Conservation (phyloP, 129 eudicot species). For the Pittosporum tobira region DNA sequence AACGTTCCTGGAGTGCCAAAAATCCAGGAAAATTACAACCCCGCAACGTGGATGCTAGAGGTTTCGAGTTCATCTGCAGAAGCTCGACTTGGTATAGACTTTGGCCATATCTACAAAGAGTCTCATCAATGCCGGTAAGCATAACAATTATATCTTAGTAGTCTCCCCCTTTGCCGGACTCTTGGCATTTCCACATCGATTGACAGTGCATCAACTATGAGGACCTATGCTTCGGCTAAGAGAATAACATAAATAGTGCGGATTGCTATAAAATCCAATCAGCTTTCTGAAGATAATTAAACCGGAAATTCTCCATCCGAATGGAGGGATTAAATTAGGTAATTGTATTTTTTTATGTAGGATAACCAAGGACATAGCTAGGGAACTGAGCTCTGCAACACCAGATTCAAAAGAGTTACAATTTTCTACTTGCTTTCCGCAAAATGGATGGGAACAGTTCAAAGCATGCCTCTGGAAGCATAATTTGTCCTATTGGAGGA, state of each 20-base stretch:
- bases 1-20: slow-evolving; percentile 11
- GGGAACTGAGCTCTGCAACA: slow-evolving; percentile 16
- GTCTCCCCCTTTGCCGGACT: not conserved
- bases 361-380: slow-evolving; percentile 5
- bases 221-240: too few species aligned
- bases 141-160: not conserved
- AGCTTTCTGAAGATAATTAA: too few species aligned
- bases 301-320: too few species aligned
- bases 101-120: slow-evolving; percentile 12
- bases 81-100: slow-evolving; percentile 18
- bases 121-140: slow-evolving; percentile 17
- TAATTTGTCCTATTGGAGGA: slow-evolving; percentile 25
- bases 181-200: not conserved
- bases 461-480: slow-evolving; percentile 28
- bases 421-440: slow-evolving; percentile 10
- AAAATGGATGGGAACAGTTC: slow-evolving; percentile 16
- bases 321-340: not conserved
- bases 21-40: slow-evolving; percentile 10
- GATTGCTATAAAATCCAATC: too few species aligned
- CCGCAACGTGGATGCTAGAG: slow-evolving; percentile 29
- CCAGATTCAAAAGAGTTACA: slow-evolving; percentile 12
- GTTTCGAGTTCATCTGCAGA: slow-evolving; percentile 17
- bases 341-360: slow-evolving; percentile 1
- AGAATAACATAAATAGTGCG: too few species aligned
- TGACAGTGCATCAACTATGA: not conserved